These are phyloP conservation scores for Suillus brevipes DNA, from an alignment of 768 basidiomycete genomes.

Conservation along the genomic window DNA sequence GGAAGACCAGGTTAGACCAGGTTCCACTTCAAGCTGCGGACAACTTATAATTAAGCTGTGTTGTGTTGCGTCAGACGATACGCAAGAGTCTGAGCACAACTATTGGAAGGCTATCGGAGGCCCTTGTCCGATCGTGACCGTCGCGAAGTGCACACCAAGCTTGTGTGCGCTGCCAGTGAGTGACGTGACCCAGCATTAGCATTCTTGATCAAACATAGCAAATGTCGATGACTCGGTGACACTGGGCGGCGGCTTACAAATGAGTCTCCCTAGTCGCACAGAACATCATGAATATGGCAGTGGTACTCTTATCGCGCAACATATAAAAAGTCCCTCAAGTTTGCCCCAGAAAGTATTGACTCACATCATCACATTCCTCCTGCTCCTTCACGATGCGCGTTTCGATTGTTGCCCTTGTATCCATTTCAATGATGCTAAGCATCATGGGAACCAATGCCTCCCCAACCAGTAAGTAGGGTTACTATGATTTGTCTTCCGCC, in stretches of 20 bases:
- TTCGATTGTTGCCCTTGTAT: background rate
- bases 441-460: background rate
- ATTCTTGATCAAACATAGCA: background rate
- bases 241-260: no score
- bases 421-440: background rate
- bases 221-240: background rate
- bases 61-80: background rate
- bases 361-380: background rate
- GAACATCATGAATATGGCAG: background rate
- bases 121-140: background rate
- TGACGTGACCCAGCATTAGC: background rate
- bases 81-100: background rate
- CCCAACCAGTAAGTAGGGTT: background rate
- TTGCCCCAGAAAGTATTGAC: background rate
- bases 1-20: background rate
- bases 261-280: background rate
- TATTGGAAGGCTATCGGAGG: background rate
- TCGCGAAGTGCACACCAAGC: background rate
- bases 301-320: background rate
- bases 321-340: background rate
- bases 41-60: background rate
- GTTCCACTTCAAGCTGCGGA: background rate
- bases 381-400: background rate
- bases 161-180: background rate
- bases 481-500: background rate